Conservation (phyloP, 2,329 filamentous ascomycete genomes). For the Neofusicoccum sp. region DNA sequence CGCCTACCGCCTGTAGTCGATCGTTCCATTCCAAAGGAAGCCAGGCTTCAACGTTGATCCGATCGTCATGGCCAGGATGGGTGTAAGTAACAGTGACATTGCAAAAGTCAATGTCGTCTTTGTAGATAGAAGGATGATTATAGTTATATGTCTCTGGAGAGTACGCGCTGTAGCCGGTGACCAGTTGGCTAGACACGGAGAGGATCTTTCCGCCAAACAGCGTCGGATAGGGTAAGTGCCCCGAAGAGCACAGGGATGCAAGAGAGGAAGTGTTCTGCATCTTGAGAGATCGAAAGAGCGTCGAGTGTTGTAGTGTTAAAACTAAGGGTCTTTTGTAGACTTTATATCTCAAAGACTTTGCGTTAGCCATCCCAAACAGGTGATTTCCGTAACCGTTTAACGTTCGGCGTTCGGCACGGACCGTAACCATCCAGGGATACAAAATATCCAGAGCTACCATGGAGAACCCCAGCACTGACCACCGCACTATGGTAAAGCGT, state of each 20-base stretch:
- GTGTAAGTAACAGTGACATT: slow-evolving; percentile 29
- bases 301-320: background rate
- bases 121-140: slow-evolving; percentile 19
- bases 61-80: slow-evolving; percentile 25
- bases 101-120: slow-evolving; percentile 24
- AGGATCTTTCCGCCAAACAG: slow-evolving; percentile 25
- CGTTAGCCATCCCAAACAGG: background rate
- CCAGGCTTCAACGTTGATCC: slow-evolving; percentile 28
- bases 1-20: slow-evolving; percentile 37
- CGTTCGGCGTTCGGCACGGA: too few relatives aligned
- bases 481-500: too few relatives aligned
- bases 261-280: slow-evolving; percentile 23
- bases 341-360: background rate
- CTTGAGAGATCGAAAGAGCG: background rate
- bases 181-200: slow-evolving; percentile 23
- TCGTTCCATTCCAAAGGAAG: slow-evolving; percentile 38
- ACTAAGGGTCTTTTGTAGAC: background rate
- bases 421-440: too few relatives aligned
- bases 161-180: slow-evolving; percentile 24
- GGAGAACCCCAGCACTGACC: too few relatives aligned
- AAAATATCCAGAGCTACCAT: too few relatives aligned
- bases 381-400: background rate
- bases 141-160: slow-evolving; percentile 22
- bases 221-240: slow-evolving; percentile 14
- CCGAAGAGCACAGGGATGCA: slow-evolving; percentile 16